Evolutionary conservation across 2,329 filamentous ascomycete genomes (phyloP).

Genomic region (Ceratocystiopsis minuta): DNA sequence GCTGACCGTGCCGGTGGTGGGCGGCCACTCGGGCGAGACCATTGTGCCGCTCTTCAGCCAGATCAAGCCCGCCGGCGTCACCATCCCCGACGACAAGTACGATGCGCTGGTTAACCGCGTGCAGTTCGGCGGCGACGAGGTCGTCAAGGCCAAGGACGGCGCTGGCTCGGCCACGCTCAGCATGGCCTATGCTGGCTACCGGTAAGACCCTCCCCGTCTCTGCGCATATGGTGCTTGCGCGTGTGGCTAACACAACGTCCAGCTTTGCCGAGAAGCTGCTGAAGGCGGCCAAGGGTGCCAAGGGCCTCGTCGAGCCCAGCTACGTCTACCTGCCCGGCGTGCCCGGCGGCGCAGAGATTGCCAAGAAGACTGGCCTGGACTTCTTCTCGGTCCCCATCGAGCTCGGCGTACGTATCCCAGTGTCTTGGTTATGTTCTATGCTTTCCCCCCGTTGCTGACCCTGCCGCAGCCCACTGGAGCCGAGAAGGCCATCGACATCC

Average conservation of each 20-base stretch:
- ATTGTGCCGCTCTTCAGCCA: constrained; percentile 97
- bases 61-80: constrained; percentile 51
- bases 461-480: constrained; percentile 53
- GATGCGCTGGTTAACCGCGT: constrained; percentile 84
- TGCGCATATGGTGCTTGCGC: neutral
- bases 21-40: constrained; percentile 93
- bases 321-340: constrained; percentile 91
- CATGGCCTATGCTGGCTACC: constrained; percentile 85
- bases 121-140: constrained; percentile 93
- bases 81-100: constrained; percentile 77
- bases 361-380: constrained; percentile 66
- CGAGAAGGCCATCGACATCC: constrained; percentile 68
- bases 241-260: constrained; percentile 1
- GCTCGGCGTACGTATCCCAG: constrained; percentile 60
- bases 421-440: neutral
- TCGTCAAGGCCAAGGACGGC: constrained; percentile 73
- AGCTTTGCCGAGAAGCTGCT: constrained; percentile 92
- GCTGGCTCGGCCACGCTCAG: constrained; percentile 68
- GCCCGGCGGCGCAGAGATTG: constrained; percentile 68
- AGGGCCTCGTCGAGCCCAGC: constrained; percentile 83
- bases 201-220: constrained; percentile 29
- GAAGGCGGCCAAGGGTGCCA: constrained; percentile 73
- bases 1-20: constrained; percentile 77
- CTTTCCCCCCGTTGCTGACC: constrained; percentile 12
- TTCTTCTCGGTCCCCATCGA: constrained; percentile 95